Conservation (phyloP, 768 basidiomycete species). For the Scleroderma bovista region DNA sequence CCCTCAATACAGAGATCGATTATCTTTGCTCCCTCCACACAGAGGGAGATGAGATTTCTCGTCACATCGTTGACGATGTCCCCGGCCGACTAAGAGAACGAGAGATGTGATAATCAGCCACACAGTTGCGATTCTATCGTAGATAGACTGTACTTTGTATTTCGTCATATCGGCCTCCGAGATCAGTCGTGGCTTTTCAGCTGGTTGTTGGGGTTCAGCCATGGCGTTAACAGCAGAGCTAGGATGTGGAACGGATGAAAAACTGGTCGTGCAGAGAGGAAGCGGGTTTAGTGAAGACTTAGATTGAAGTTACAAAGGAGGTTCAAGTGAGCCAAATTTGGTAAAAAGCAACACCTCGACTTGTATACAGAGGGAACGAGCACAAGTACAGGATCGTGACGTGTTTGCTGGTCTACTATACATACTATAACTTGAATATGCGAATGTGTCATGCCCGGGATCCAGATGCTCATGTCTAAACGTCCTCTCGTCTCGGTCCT, state of each 20-base stretch:
- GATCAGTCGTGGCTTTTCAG: constrained; percentile 51
- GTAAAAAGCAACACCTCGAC: constrained; percentile 8
- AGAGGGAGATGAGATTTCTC: constrained; percentile 75
- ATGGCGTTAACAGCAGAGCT: constrained; percentile 30
- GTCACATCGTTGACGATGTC: constrained; percentile 83
- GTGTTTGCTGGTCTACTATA: constrained; percentile 21
- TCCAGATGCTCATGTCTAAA: constrained; percentile 15
- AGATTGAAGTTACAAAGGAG: background rate
- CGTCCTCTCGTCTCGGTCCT: constrained; percentile 6
- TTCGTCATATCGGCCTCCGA: constrained; percentile 77
- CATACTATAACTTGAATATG: constrained; percentile 11
- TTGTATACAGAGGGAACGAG: no score
- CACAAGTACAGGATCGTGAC: constrained; percentile 1
- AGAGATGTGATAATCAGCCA: constrained; percentile 5
- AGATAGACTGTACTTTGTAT: constrained; percentile 58
- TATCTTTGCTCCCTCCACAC: constrained; percentile 77
- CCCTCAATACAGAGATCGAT: constrained; percentile 91
- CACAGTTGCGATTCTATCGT: constrained; percentile 14
- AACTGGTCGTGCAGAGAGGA: background rate
- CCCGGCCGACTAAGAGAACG: constrained; percentile 63
- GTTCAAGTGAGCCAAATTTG: constrained; percentile 18
- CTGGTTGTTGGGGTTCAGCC: constrained; percentile 49
- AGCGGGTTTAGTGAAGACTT: constrained; percentile 4
- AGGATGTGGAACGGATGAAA: background rate
- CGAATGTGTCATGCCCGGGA: constrained; percentile 20